phyloP scores from a whole-genome alignment of 2,329 filamentous ascomycete genomes.

The Achaetomium macrosporum region DNA sequence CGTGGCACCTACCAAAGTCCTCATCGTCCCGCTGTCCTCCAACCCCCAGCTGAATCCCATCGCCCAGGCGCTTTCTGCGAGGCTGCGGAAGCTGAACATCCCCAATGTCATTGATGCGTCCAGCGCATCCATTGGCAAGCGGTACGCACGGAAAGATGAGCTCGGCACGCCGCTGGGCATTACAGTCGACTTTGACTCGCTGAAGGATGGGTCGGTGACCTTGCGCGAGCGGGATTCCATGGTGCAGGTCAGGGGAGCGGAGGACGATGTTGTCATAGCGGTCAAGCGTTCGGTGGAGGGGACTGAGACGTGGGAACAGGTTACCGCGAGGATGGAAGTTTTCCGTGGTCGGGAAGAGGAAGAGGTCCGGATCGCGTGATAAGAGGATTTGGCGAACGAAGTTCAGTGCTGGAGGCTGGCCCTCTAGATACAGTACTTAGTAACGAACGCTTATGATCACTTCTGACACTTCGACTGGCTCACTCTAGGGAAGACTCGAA shows the following conservation, averaged over 20 bases:
- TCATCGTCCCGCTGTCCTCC: slow-evolving; percentile 75
- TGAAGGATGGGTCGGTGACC: slow-evolving; percentile 76
- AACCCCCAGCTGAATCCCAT: slow-evolving; percentile 60
- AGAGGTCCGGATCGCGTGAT: background rate
- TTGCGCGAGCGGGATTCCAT: slow-evolving; percentile 81
- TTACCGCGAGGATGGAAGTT: background rate
- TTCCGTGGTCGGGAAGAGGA: background rate
- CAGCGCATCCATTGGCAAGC: slow-evolving; percentile 68
- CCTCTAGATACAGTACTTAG: too few relatives aligned
- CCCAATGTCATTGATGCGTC: slow-evolving; percentile 79
- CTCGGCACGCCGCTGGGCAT: slow-evolving; percentile 84
- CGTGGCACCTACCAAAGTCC: slow-evolving; percentile 80
- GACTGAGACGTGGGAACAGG: slow-evolving; percentile 6
- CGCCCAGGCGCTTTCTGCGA: slow-evolving; percentile 43
- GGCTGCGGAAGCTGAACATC: slow-evolving; percentile 58
- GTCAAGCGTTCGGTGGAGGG: background rate
- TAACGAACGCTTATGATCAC: too few relatives aligned
- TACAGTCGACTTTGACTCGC: slow-evolving; percentile 85
- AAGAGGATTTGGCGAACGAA: background rate
- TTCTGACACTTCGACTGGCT: too few relatives aligned
- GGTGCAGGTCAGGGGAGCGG: slow-evolving; percentile 72
- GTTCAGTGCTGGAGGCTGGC: too few relatives aligned
- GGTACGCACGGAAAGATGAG: slow-evolving; percentile 85
- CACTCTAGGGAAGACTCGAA: too few relatives aligned
- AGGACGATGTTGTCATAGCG: slow-evolving; percentile 41